Conservation (phyloP, 164 flowering plant genomes). For the Vitis riparia region DNA sequence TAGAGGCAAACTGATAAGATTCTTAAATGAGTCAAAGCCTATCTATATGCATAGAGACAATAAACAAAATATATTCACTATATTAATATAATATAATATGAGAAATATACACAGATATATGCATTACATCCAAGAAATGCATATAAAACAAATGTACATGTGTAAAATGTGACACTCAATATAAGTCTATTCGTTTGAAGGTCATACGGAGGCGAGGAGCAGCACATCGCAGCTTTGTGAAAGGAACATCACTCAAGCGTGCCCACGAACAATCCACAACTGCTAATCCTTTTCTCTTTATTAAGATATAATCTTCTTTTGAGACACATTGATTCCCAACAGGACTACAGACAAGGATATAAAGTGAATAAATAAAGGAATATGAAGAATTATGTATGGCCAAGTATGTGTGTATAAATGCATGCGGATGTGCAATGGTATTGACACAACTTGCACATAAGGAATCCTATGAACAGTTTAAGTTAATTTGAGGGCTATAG, state of each 20-base stretch:
- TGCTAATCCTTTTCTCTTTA: conserved; percentile 82
- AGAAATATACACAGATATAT: too few species aligned
- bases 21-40: too few species aligned
- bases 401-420: background rate
- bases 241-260: conserved; percentile 91
- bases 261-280: conserved; percentile 99
- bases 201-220: conserved; percentile 92
- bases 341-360: conserved; percentile 55
- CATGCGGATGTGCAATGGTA: background rate
- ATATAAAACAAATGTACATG: too few species aligned
- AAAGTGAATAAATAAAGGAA: background rate
- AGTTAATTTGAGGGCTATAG: background rate
- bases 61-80: too few species aligned
- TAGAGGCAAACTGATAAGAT: too few species aligned
- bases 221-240: conserved; percentile 83
- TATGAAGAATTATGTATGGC: background rate
- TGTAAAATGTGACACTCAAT: background rate
- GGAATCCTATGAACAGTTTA: background rate
- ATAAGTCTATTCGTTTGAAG: background rate
- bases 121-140: too few species aligned
- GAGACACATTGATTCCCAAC: conserved; percentile 88
- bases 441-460: background rate
- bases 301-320: conserved; percentile 68
- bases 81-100: too few species aligned
- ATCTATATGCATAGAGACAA: too few species aligned